Conservation (phyloP, 2,329 filamentous ascomycete species). For the Penicillium freii region DNA sequence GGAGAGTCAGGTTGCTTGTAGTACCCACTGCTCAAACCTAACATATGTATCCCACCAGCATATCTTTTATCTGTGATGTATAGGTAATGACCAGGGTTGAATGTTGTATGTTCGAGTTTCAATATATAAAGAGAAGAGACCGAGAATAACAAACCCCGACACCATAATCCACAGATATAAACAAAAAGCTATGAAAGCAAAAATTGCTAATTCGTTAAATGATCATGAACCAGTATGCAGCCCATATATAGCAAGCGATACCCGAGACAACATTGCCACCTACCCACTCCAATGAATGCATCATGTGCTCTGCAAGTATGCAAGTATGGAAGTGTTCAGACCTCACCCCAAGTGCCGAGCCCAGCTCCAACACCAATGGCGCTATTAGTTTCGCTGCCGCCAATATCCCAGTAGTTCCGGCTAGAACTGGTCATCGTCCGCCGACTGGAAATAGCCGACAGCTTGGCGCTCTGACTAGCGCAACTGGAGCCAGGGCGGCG, state of each 20-base stretch:
- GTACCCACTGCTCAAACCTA: neutral
- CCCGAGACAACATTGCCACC: neutral
- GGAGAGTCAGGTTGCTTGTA: neutral
- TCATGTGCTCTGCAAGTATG: neutral
- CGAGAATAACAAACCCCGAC: neutral
- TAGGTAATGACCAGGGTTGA: neutral
- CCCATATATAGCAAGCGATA: neutral
- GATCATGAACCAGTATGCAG: neutral
- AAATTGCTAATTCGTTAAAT: neutral
- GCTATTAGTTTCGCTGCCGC: constrained; percentile 74
- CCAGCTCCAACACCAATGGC: constrained; percentile 67
- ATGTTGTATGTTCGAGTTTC: constrained; percentile 2
- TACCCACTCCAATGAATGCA: neutral
- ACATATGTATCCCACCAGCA: neutral
- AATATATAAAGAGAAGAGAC: constrained; percentile 4
- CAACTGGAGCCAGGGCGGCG: constrained; percentile 63
- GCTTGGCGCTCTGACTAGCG: constrained; percentile 81
- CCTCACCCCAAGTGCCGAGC: constrained; percentile 77
- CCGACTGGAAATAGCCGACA: constrained; percentile 67
- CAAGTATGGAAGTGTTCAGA: constrained; percentile 40
- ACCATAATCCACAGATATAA: neutral
- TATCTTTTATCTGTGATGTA: neutral
- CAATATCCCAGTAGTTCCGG: constrained; percentile 90
- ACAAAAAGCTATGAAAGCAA: neutral
- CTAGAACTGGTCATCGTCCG: constrained; percentile 61